Evolutionary conservation across 1,139 yeast species (phyloP), one percentile per base, ranked within the genome.

Genomic region (Taiozyma onychis): DNA sequence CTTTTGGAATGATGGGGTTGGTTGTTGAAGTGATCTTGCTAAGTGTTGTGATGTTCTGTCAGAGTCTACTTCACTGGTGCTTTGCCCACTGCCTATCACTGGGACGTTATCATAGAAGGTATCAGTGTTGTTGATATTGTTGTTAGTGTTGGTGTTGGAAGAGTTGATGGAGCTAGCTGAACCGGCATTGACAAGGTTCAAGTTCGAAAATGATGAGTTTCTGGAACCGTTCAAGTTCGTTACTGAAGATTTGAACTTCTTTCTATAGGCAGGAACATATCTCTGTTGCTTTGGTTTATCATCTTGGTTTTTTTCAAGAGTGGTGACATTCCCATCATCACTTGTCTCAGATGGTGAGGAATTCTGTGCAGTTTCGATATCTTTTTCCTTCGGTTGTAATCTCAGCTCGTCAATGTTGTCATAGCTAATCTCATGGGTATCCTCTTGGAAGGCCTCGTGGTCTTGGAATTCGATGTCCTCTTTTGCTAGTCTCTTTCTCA

Each of bases 201-300:
- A 48, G 41, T 67, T 62, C 6, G 64, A 55, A 24, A 45, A 56
- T 2, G 68, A 62, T 7, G 66, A 63, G 28, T 60, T 58, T 50
- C 62, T 58, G 7, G 26, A 24, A 24, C 26, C 26, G 26, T 24
- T 51, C 10, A 57, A 48, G 24, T 53, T 60, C 4, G 57, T 46
- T 51, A 54, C 52, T 44, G 65, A 56, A 2, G 64, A 56, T 43
- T 63, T 65, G 47, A 67, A 54, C 50, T 64, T 66, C 53, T 66
- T 67, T 53, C 68, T 64, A 51, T 70, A 70, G 11, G 74, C 74
- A 13, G 74, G 74, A 7, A 66, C 64, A 51, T 59, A 69, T 50
- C 66, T 56, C 48, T 56, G 58, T 55, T 51, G 59, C 16, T 43
- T 27, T 7, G 24, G 32, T 50, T 54, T 26, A 44, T 47, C 16